A percentile compares a stretch with the other conserved stretches of the same genome.
phyloP scores from a whole-genome alignment of 1,284 basidiomycete genomes.

The Irpex rosettiformis region DNA sequence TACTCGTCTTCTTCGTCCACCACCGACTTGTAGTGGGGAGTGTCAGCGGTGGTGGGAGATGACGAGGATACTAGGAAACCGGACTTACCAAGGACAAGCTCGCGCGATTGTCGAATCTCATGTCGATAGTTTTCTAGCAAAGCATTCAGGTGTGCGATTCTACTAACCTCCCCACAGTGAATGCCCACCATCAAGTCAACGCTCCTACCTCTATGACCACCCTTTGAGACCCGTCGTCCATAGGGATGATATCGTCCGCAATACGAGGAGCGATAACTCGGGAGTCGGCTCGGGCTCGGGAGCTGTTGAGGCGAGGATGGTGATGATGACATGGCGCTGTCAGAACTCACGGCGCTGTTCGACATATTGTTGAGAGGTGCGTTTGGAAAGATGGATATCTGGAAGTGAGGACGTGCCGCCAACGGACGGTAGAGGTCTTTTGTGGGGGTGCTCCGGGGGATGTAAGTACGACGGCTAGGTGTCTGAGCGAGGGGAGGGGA shows the following conservation, averaged over 20 bases:
- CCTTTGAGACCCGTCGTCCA: background rate
- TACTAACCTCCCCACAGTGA: background rate
- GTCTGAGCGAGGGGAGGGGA: background rate
- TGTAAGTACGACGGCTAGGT: background rate
- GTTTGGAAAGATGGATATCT: background rate
- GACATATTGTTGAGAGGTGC: background rate
- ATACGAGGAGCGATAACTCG: conserved; percentile 10
- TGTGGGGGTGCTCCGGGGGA: background rate
- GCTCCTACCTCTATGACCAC: background rate
- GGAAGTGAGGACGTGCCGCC: conserved; percentile 2
- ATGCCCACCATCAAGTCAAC: conserved; percentile 11
- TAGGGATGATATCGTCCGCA: conserved; percentile 12
- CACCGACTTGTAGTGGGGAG: background rate
- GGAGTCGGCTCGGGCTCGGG: conserved; percentile 2
- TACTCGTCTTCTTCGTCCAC: conserved; percentile 7
- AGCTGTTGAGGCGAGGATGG: background rate
- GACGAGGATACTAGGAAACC: background rate
- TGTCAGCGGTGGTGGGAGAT: background rate
- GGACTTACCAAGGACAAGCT: conserved; percentile 6
- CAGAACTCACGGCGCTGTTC: background rate
- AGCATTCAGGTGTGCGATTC: background rate
- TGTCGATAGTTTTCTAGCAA: conserved; percentile 10
- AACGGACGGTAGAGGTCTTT: conserved; percentile 4
- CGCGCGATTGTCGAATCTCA: background rate
- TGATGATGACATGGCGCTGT: background rate